Evolutionary conservation across 805 yeast species (phyloP).

Genomic region (Ogataea corticis): DNA sequence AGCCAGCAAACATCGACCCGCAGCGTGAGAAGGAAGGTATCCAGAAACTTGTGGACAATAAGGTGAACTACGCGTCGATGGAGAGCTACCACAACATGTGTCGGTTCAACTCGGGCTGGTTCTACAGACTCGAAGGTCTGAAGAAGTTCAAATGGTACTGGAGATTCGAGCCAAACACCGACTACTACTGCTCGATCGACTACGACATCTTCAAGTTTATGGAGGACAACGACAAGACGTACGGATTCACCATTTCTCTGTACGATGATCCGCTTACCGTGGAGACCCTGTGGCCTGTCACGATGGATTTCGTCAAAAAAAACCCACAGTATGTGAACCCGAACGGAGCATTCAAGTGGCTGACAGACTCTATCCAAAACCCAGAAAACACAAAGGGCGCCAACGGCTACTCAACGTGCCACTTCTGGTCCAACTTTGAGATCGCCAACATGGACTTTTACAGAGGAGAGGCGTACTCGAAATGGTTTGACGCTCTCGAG

Average conservation of each 20-base stretch:
- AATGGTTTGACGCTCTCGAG: constrained; percentile 68
- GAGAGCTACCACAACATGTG: constrained; percentile 82
- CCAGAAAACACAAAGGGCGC: constrained; percentile 44
- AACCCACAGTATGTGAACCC: constrained; percentile 62
- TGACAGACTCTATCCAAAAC: constrained; percentile 51
- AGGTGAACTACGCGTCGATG: constrained; percentile 61
- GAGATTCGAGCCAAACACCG: constrained; percentile 78
- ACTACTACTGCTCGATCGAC: constrained; percentile 65
- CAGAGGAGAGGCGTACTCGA: constrained; percentile 66
- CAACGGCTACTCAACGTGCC: constrained; percentile 60
- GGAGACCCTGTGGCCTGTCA: constrained; percentile 67
- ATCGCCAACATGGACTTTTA: constrained; percentile 82
- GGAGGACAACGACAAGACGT: constrained; percentile 66
- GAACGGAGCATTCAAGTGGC: constrained; percentile 59
- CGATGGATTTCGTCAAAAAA: constrained; percentile 56
- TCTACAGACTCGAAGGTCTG: constrained; percentile 62
- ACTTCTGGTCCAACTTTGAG: constrained; percentile 89
- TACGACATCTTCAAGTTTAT: constrained; percentile 78
- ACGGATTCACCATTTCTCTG: constrained; percentile 71
- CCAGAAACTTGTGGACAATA: constrained; percentile 37
- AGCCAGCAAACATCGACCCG: constrained; percentile 46
- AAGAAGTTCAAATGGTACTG: constrained; percentile 69
- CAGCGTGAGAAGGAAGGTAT: constrained; percentile 40
- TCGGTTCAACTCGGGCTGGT: constrained; percentile 70
- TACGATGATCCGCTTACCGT: constrained; percentile 73